A percentile compares a stretch with the other conserved stretches of the same genome.
Conservation (phyloP, 2,329 filamentous ascomycete species). For the Cladosporium austrohemisphaericum region DNA sequence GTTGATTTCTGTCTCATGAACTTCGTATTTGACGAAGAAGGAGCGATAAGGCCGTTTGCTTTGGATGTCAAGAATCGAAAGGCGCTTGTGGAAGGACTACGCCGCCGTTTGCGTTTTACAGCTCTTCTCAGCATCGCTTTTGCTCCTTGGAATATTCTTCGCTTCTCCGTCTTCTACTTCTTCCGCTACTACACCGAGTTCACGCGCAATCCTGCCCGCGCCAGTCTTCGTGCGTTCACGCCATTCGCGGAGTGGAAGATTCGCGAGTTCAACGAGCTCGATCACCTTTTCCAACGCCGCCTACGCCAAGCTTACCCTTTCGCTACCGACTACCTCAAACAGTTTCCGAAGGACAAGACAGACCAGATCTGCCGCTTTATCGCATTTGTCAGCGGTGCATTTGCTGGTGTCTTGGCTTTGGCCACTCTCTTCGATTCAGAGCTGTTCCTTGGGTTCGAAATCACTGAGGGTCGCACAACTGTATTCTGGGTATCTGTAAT, state of each 20-base stretch:
- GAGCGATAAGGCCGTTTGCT: slow-evolving; percentile 82
- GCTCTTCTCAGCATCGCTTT: slow-evolving; percentile 82
- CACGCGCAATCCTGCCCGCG: slow-evolving; percentile 83
- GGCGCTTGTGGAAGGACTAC: slow-evolving; percentile 72
- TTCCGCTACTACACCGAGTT: slow-evolving; percentile 97
- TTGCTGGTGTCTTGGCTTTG: slow-evolving; percentile 79
- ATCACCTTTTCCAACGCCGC: slow-evolving; percentile 84
- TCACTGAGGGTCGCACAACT: slow-evolving; percentile 81
- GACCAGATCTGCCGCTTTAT: slow-evolving; percentile 80
- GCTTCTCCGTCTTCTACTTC: slow-evolving; percentile 83
- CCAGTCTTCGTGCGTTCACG: slow-evolving; percentile 87
- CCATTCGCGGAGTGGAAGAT: slow-evolving; percentile 97
- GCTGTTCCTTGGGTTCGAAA: slow-evolving; percentile 84
- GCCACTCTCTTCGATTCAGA: slow-evolving; percentile 87
- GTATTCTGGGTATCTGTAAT: slow-evolving; percentile 87
- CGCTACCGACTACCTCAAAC: slow-evolving; percentile 85
- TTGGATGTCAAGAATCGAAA: slow-evolving; percentile 77
- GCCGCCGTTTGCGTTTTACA: slow-evolving; percentile 73
- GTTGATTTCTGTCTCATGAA: slow-evolving; percentile 86
- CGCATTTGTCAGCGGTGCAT: slow-evolving; percentile 79
- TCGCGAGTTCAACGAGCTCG: slow-evolving; percentile 93
- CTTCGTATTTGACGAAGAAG: slow-evolving; percentile 86
- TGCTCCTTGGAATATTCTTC: slow-evolving; percentile 81
- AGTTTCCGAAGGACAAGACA: slow-evolving; percentile 93
- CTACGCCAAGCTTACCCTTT: slow-evolving; percentile 94